These are phyloP conservation scores for Abrus pulchellus DNA, from an alignment of 306 rosid genomes.

Conservation along the genomic window DNA sequence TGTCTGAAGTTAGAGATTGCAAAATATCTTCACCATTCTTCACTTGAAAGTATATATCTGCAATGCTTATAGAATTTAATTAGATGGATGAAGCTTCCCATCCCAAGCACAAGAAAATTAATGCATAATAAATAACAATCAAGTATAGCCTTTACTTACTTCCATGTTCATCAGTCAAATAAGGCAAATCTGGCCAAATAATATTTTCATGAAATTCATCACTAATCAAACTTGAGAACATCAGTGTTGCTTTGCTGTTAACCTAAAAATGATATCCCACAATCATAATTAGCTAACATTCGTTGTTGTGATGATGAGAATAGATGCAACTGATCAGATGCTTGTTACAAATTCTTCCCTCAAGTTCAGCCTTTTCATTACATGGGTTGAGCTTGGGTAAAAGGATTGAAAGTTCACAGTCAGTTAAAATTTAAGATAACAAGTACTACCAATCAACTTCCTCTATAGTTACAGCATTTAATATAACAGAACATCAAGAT, in stretches of 20 bases:
- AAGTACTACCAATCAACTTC: not conserved
- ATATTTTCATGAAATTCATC: constrained; percentile 83
- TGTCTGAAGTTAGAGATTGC: constrained; percentile 79
- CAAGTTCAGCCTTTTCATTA: constrained; percentile 32
- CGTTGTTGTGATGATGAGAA: constrained; percentile 30
- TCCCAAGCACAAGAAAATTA: constrained; percentile 40
- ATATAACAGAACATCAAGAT: constrained; percentile 6
- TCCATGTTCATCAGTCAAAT: constrained; percentile 94
- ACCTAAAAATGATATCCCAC: constrained; percentile 66
- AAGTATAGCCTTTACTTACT: constrained; percentile 67
- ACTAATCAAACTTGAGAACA: constrained; percentile 73
- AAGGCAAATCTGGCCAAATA: constrained; percentile 95
- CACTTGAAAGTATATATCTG: constrained; percentile 94
- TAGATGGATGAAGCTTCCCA: constrained; percentile 38
- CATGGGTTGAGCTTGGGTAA: constrained; percentile 31
- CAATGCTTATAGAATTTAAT: constrained; percentile 52
- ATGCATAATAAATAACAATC: constrained; percentile 36
- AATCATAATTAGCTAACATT: constrained; percentile 56
- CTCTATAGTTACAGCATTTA: constrained; percentile 1
- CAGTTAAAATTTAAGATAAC: constrained; percentile 27
- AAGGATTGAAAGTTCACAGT: constrained; percentile 24
- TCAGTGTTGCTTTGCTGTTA: constrained; percentile 90
- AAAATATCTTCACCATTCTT: constrained; percentile 77
- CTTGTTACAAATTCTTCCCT: constrained; percentile 25
- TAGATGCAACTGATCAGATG: constrained; percentile 21